Evolutionary conservation across 768 basidiomycete genomes (phyloP).

Genomic region (Serendipita vermifera): DNA sequence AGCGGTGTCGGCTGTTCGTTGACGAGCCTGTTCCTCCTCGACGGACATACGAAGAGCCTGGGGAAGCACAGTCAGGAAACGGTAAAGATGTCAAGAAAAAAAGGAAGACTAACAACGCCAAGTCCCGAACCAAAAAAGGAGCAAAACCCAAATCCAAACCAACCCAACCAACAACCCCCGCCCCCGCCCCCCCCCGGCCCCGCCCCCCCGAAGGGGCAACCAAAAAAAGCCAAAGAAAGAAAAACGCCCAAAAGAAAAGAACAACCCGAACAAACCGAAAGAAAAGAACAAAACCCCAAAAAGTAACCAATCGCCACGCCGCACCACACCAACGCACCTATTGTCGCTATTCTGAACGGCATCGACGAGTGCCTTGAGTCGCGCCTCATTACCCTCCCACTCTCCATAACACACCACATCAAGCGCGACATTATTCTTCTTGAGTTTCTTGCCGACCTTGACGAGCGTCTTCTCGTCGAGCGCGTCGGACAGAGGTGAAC

Average conservation of each 20-base stretch:
- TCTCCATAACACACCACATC: constrained; percentile 85
- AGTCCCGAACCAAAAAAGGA: constrained; percentile 92
- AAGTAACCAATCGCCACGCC: constrained; percentile 47
- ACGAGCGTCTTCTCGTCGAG: constrained; percentile 70
- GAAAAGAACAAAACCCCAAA: constrained; percentile 51
- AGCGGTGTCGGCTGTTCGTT: constrained; percentile 33
- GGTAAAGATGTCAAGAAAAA: background rate
- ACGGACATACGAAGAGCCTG: constrained; percentile 95
- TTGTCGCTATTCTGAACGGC: constrained; percentile 71
- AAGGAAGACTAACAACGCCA: constrained; percentile 58
- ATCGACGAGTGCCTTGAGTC: constrained; percentile 73
- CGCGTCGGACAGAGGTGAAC: constrained; percentile 65
- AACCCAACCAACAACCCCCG: constrained; percentile 33
- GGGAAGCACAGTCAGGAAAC: background rate
- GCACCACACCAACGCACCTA: constrained; percentile 43
- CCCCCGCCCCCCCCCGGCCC: constrained; percentile 34
- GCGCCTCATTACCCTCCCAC: constrained; percentile 41
- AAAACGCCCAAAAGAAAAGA: constrained; percentile 75
- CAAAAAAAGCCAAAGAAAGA: constrained; percentile 64
- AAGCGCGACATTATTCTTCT: constrained; percentile 97
- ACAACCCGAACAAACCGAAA: constrained; percentile 68
- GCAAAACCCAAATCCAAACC: constrained; percentile 85
- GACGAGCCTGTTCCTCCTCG: constrained; percentile 81
- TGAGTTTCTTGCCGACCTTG: constrained; percentile 89
- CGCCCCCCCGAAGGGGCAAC: constrained; percentile 25